A percentile compares a stretch with the other conserved stretches of the same genome.
phyloP scores from a whole-genome alignment of 441 rosid genomes.

The Erysimum pusillum region DNA sequence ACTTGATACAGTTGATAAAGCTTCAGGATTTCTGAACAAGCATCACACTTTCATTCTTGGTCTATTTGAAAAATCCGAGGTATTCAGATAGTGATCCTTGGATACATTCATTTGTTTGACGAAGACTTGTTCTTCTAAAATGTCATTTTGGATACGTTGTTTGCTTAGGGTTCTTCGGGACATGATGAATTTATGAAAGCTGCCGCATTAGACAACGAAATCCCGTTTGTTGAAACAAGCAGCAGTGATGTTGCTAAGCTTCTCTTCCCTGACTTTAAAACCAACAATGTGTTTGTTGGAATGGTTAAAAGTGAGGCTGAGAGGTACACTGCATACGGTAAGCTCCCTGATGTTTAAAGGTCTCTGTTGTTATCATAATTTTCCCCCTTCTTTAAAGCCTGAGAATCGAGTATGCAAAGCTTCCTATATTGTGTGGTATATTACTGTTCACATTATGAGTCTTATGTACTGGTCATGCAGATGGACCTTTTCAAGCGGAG shows the following conservation, averaged over 20 bases:
- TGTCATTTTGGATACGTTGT: slow-evolving; percentile 5
- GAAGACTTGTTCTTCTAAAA: background rate
- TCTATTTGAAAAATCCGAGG: slow-evolving; percentile 74
- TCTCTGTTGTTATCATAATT: background rate
- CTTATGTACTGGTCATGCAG: slow-evolving; percentile 57
- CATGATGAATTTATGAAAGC: slow-evolving; percentile 80
- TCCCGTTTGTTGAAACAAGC: slow-evolving; percentile 85
- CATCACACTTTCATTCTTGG: slow-evolving; percentile 66
- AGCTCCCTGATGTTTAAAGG: slow-evolving; percentile 44
- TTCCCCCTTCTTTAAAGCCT: background rate
- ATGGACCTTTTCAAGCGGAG: slow-evolving; percentile 60
- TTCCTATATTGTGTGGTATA: slow-evolving; percentile 30
- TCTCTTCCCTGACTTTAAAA: slow-evolving; percentile 68
- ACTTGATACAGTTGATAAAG: slow-evolving; percentile 60
- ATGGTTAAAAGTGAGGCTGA: slow-evolving; percentile 88
- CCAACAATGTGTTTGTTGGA: slow-evolving; percentile 64
- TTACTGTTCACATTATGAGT: slow-evolving; percentile 25
- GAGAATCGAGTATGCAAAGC: background rate
- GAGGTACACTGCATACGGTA: slow-evolving; percentile 74
- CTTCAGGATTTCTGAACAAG: slow-evolving; percentile 66
- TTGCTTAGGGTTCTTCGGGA: slow-evolving; percentile 60
- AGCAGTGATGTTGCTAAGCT: slow-evolving; percentile 59
- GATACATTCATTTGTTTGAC: background rate
- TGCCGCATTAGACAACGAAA: slow-evolving; percentile 72
- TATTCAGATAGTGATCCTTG: slow-evolving; percentile 44